phyloP scores from a whole-genome alignment of 352 stramenopile species.

The Globisporangium cylindrosporum region DNA sequence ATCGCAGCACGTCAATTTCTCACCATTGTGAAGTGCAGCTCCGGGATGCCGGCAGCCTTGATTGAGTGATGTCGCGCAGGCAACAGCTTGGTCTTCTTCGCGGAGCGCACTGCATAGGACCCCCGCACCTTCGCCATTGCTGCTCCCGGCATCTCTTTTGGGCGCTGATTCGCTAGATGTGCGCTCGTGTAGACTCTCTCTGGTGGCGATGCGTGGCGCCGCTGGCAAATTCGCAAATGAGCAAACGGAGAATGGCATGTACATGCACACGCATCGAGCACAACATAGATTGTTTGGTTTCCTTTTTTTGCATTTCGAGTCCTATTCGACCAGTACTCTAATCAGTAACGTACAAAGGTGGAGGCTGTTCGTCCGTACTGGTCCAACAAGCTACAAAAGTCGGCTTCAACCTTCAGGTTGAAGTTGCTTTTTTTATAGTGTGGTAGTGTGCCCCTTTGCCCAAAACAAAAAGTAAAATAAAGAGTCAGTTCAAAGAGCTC shows the following conservation, averaged over 20 bases:
- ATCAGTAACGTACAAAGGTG: not conserved
- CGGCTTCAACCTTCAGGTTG: conserved; percentile 7
- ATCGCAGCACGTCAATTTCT: not conserved
- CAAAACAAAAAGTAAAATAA: not conserved
- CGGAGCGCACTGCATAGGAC: conserved; percentile 1
- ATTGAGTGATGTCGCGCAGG: not conserved
- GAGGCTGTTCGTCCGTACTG: conserved; percentile 1
- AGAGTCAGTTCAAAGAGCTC: conserved; percentile 2
- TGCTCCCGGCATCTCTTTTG: not conserved
- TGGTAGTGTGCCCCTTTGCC: not conserved
- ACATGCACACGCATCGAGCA: not conserved
- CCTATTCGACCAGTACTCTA: conserved; percentile 1
- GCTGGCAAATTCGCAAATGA: conserved; percentile 15
- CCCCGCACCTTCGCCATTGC: conserved; percentile 4
- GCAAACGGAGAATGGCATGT: not conserved
- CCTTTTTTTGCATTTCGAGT: not conserved
- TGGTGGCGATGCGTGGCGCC: not conserved
- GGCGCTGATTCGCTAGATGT: not conserved
- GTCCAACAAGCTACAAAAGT: not conserved
- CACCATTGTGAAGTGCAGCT: conserved; percentile 8
- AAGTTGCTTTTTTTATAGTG: conserved; percentile 9
- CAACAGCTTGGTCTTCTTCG: conserved; percentile 1
- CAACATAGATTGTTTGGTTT: not conserved
- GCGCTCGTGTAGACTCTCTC: not conserved
- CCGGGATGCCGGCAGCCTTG: not conserved